phyloP scores from a whole-genome alignment of 1,139 yeast species.

The Arxiozyma telluris region DNA sequence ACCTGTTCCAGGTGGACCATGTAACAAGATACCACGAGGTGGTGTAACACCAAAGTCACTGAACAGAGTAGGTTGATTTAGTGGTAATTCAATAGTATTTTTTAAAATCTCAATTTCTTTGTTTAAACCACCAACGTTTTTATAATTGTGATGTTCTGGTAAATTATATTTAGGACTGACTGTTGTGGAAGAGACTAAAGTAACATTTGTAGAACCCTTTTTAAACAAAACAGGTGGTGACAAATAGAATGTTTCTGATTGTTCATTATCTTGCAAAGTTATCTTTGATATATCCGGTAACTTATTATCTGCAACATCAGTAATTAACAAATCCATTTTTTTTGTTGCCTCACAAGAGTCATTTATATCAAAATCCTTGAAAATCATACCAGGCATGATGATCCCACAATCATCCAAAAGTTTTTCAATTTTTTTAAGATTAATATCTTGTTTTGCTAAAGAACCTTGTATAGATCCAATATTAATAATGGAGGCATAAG shows the following conservation, averaged over 20 bases:
- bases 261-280: conserved; percentile 7
- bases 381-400: conserved; percentile 46
- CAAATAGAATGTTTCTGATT: conserved; percentile 21
- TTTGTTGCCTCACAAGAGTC: conserved; percentile 18
- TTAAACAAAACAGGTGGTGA: conserved; percentile 43
- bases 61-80: conserved; percentile 68
- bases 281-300: conserved; percentile 33
- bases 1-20: conserved; percentile 98
- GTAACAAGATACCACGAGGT: conserved; percentile 80
- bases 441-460: conserved; percentile 16
- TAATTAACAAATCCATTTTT: conserved; percentile 25
- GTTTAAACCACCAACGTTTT: conserved; percentile 68
- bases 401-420: conserved; percentile 44
- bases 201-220: conserved; percentile 34
- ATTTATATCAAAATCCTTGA: conserved; percentile 17
- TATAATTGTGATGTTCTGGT: conserved; percentile 38
- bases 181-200: conserved; percentile 18
- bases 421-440: conserved; percentile 31
- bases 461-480: conserved; percentile 29
- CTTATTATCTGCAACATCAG: conserved; percentile 26
- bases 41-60: conserved; percentile 81
- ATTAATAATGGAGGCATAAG: conserved; percentile 34
- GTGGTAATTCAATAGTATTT: conserved; percentile 69
- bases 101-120: conserved; percentile 54
- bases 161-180: conserved; percentile 30